These are phyloP conservation scores for Fusarium dlaminii DNA, from an alignment of 2,329 filamentous ascomycete genomes.

Conservation along the genomic window DNA sequence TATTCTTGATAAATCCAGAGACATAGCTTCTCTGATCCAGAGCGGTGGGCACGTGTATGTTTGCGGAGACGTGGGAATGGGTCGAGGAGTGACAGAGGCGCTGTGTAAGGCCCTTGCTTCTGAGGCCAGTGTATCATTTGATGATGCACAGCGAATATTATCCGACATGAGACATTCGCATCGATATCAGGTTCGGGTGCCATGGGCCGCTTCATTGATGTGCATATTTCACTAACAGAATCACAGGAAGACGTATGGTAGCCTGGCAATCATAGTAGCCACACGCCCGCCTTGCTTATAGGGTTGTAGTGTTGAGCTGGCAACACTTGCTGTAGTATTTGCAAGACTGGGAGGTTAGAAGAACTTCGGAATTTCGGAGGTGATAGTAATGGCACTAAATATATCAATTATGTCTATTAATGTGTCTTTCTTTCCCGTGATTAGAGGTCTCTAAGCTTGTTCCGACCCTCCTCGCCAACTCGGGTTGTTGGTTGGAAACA, in stretches of 20 bases:
- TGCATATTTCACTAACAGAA: fast-evolving
- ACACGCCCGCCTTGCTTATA: too few relatives aligned
- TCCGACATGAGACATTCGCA: not conserved
- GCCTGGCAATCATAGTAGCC: not conserved
- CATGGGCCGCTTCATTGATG: fast-evolving
- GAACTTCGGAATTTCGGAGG: too few relatives aligned
- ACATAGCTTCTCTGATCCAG: not conserved
- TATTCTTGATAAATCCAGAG: fast-evolving
- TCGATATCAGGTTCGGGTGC: not conserved
- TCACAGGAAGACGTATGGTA: not conserved
- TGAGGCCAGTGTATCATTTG: fast-evolving
- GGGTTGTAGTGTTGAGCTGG: too few relatives aligned
- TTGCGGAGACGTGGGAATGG: not conserved
- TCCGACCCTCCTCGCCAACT: too few relatives aligned
- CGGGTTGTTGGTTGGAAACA: too few relatives aligned
- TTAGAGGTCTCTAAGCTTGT: too few relatives aligned
- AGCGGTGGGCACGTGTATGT: not conserved
- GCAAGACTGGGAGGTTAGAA: too few relatives aligned
- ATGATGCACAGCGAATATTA: not conserved
- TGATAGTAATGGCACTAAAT: too few relatives aligned
- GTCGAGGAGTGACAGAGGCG: not conserved
- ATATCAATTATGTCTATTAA: too few relatives aligned
- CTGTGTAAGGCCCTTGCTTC: not conserved
- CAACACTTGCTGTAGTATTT: too few relatives aligned
- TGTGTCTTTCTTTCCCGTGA: too few relatives aligned